Evolutionary conservation across 371 early-diverging fungal species (phyloP), one percentile per base, ranked within the genome.

Genomic region (Batrachochytrium dendrobatidis): DNA sequence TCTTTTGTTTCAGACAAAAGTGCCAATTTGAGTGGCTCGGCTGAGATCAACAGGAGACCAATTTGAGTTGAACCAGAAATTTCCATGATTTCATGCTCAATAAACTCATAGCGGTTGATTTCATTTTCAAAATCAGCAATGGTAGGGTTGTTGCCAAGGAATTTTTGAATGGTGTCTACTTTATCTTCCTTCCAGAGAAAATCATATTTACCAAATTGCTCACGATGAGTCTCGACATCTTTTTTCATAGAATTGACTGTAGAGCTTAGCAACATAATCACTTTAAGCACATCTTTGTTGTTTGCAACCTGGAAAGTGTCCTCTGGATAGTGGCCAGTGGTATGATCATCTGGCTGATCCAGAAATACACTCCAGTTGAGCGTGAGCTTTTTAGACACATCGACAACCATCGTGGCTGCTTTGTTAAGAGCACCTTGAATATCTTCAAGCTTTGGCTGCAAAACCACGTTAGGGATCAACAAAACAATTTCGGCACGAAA

Each of bases 111-210:
- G 1, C 71, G 61, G 60, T 83, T 81, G 64, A 83, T 82, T 61
- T 82, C 81, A 55, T 67, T 65, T 62, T 83, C 83, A 57, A 83
- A 82, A 59, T 83, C 83, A 12, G 67, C 68, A 18, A 79, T 79
- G 1, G 80, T 80, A 5, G 83, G 82, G 35, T 67, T 75, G 24
- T 55, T 59, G 24, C 64, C 61, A 48, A 82, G 65, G 57, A 83
- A 83, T 55, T 71, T 70, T 50, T 73, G 61, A 53, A 83, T 79
- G 7, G 80, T 81, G 53, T 83, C 83, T 17, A 53, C 62, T 56
- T 80, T 80, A 67, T 83, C 79, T 54, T 81, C 83, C 53, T 77
- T 78, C 83, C 83, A 83, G 34, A 83, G 59, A 57, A 81, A 80
- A 61, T 83, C 83, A 48, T 69, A 83, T 57, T 78, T 79, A 61